These are phyloP conservation scores for Melastoma malabathricum DNA, from an alignment of 345 rosid species.

Conservation along the genomic window DNA sequence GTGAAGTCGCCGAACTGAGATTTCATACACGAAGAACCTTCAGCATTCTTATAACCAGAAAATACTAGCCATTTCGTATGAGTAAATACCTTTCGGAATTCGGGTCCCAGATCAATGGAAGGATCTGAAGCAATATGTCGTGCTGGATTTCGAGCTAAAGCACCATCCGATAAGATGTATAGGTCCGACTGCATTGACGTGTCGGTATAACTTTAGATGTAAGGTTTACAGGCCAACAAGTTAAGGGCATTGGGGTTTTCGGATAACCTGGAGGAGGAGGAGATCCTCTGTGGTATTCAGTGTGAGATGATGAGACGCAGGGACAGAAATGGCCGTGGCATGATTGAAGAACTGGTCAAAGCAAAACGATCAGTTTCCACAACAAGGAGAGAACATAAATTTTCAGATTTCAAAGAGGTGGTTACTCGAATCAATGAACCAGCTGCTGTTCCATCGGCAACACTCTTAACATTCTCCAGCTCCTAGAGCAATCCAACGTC, in stretches of 20 bases:
- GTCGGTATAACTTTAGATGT: slow-evolving; percentile 2
- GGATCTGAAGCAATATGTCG: slow-evolving; percentile 33
- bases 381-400: slow-evolving; percentile 2
- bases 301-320: slow-evolving; percentile 28
- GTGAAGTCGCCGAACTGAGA: slow-evolving; percentile 30
- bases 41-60: background rate
- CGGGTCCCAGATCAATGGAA: slow-evolving; percentile 33
- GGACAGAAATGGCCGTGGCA: slow-evolving; percentile 26
- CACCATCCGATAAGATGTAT: slow-evolving; percentile 23
- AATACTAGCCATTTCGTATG: background rate
- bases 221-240: slow-evolving; percentile 3
- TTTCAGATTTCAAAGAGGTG: background rate
- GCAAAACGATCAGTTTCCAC: background rate
- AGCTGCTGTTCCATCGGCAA: slow-evolving; percentile 17
- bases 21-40: slow-evolving; percentile 1
- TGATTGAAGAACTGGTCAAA: slow-evolving; percentile 31
- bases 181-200: slow-evolving; percentile 45
- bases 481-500: background rate
- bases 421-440: slow-evolving; percentile 26
- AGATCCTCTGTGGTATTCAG: slow-evolving; percentile 42
- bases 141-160: slow-evolving; percentile 20
- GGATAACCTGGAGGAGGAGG: slow-evolving; percentile 40
- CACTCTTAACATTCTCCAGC: slow-evolving; percentile 6
- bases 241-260: background rate
- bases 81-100: slow-evolving; percentile 36